Evolutionary conservation across 495 filamentous ascomycete genomes (phyloP).

Genomic region (Aspergillus affinis): DNA sequence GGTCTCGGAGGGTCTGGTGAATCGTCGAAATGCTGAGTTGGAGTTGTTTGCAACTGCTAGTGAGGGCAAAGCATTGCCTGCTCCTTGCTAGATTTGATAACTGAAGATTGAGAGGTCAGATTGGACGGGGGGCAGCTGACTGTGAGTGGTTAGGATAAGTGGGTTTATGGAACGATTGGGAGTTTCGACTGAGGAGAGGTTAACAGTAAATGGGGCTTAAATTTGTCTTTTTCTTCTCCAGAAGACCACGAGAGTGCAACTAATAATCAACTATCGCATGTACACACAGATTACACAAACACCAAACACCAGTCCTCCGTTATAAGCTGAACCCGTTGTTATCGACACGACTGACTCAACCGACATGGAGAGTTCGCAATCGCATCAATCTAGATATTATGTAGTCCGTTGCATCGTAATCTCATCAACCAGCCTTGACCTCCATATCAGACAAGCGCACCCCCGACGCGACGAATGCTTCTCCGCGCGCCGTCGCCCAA

Average conservation of each 20-base stretch:
- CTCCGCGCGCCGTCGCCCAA: conserved; percentile 81
- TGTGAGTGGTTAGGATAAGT: background rate
- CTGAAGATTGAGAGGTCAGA: background rate
- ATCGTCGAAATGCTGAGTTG: conserved; percentile 44
- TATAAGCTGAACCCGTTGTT: background rate
- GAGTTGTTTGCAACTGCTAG: conserved; percentile 34
- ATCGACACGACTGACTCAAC: conserved; percentile 5
- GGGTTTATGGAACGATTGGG: too few species aligned
- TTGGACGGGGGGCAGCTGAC: background rate
- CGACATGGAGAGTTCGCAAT: background rate
- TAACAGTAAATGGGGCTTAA: too few species aligned
- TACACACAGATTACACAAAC: conserved; percentile 5
- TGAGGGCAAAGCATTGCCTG: conserved; percentile 29
- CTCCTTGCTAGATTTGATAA: conserved; percentile 10
- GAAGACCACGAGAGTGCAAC: background rate
- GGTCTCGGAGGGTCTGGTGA: conserved; percentile 38
- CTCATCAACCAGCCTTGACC: conserved; percentile 17
- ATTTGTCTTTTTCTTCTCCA: too few species aligned
- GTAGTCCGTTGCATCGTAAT: conserved; percentile 25
- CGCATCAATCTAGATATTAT: conserved; percentile 14
- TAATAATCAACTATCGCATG: conserved; percentile 1
- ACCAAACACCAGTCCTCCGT: conserved; percentile 9
- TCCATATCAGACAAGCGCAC: conserved; percentile 28
- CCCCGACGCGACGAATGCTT: conserved; percentile 75
- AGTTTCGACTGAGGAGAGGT: too few species aligned